phyloP scores from a whole-genome alignment of 179 eudicot species.

The Heliamphora ciliata region DNA sequence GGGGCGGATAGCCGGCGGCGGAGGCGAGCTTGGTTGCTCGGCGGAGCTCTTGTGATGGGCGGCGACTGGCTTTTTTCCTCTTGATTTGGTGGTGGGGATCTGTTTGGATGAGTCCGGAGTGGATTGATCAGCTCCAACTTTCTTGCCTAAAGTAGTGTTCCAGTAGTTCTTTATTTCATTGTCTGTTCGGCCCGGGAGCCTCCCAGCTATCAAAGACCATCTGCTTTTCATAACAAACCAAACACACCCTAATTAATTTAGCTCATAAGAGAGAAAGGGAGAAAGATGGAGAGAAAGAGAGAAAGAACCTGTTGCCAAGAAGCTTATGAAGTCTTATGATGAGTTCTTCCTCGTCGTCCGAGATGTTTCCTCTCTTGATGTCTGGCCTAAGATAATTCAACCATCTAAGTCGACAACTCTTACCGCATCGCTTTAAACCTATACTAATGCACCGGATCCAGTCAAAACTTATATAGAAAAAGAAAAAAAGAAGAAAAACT shows the following conservation, averaged over 20 bases:
- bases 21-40: background rate
- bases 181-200: constrained; percentile 19
- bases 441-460: too few species aligned
- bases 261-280: too few species aligned
- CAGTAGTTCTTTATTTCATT: constrained; percentile 17
- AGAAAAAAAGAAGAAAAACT: background rate
- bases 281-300: background rate
- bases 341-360: constrained; percentile 13
- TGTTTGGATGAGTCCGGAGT: background rate
- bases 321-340: constrained; percentile 13
- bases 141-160: constrained; percentile 14
- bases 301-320: constrained; percentile 14
- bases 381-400: constrained; percentile 16
- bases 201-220: constrained; percentile 15
- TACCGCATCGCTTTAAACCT: constrained; percentile 13
- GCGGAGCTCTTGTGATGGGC: background rate
- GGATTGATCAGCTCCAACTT: background rate
- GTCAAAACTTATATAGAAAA: background rate
- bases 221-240: background rate
- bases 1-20: constrained; percentile 2
- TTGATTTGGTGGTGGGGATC: background rate
- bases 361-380: constrained; percentile 12
- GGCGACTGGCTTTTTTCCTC: background rate
- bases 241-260: too few species aligned
- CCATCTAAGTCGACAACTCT: constrained; percentile 15